Conservation (phyloP, 345 rosid genomes). For the Acer saccharum region DNA sequence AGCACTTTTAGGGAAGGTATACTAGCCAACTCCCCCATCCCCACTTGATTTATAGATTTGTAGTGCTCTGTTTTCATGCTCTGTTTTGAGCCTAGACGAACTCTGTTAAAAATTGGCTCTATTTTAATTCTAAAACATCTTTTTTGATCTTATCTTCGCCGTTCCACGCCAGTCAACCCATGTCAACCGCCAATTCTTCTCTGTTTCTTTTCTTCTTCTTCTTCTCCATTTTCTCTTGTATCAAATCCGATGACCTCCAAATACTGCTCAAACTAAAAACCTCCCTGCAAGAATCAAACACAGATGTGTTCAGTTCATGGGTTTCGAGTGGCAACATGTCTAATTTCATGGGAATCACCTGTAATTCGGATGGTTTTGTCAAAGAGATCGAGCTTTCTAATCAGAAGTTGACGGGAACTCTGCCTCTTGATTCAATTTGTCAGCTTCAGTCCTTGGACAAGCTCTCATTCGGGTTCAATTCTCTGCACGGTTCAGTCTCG, state of each 20-base stretch:
- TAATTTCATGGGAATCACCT: constrained; percentile 65
- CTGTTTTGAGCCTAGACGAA: not conserved
- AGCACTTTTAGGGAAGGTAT: no score
- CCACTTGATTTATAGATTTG: not conserved
- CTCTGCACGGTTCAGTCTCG: constrained; percentile 42
- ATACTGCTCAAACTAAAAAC: constrained; percentile 50
- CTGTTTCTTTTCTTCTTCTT: constrained; percentile 30
- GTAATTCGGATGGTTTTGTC: constrained; percentile 48
- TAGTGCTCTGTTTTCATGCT: not conserved
- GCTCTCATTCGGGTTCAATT: constrained; percentile 73
- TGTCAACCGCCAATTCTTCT: constrained; percentile 30
- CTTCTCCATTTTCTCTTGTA: constrained; percentile 25
- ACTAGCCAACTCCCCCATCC: no score
- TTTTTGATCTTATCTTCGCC: not conserved
- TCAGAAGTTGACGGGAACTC: constrained; percentile 40
- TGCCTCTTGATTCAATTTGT: constrained; percentile 60
- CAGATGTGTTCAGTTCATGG: constrained; percentile 58
- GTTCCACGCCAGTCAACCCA: constrained; percentile 19
- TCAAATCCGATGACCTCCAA: constrained; percentile 61
- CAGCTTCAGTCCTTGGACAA: constrained; percentile 54
- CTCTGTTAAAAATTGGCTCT: constrained; percentile 9
- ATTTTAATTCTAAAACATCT: not conserved
- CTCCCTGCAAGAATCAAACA: constrained; percentile 31
- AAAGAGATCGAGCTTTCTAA: constrained; percentile 68
- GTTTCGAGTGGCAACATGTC: constrained; percentile 32